A percentile compares a stretch with the other conserved stretches of the same genome.
Conservation (phyloP, 164 flowering plant genomes). For the Umbellularia californica region DNA sequence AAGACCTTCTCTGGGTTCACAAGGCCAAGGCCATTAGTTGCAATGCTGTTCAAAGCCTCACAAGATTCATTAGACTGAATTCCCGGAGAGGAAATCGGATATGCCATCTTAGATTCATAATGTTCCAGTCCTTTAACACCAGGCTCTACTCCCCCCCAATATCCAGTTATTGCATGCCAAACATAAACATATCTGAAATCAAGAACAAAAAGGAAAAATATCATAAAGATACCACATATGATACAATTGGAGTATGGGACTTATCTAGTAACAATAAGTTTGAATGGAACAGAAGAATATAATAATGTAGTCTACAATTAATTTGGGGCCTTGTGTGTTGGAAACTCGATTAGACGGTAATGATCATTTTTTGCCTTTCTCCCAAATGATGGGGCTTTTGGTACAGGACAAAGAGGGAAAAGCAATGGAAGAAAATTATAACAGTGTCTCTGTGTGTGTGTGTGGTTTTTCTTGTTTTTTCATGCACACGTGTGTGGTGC, state of each 20-base stretch:
- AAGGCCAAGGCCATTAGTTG: slow-evolving; percentile 67
- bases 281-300: slow-evolving; percentile 54
- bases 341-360: slow-evolving; percentile 36
- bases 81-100: slow-evolving; percentile 44
- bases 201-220: slow-evolving; percentile 44
- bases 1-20: slow-evolving; percentile 53
- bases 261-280: slow-evolving; percentile 74
- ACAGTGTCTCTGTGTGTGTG: too few relatives aligned
- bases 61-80: slow-evolving; percentile 59
- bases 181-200: slow-evolving; percentile 74
- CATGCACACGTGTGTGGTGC: too few relatives aligned
- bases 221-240: too few relatives aligned
- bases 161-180: slow-evolving; percentile 89
- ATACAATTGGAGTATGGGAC: too few relatives aligned
- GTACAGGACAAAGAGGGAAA: too few relatives aligned
- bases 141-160: slow-evolving; percentile 87
- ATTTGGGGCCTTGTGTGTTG: slow-evolving; percentile 82
- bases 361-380: too few relatives aligned
- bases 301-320: slow-evolving; percentile 77
- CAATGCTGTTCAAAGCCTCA: slow-evolving; percentile 58
- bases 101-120: slow-evolving; percentile 52
- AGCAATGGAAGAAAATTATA: too few relatives aligned
- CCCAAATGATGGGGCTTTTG: too few relatives aligned
- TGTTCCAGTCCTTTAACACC: slow-evolving; percentile 50
- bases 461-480: too few relatives aligned